Conservation (phyloP, 345 rosid genomes). For the Aquilaria yunnanensis region DNA sequence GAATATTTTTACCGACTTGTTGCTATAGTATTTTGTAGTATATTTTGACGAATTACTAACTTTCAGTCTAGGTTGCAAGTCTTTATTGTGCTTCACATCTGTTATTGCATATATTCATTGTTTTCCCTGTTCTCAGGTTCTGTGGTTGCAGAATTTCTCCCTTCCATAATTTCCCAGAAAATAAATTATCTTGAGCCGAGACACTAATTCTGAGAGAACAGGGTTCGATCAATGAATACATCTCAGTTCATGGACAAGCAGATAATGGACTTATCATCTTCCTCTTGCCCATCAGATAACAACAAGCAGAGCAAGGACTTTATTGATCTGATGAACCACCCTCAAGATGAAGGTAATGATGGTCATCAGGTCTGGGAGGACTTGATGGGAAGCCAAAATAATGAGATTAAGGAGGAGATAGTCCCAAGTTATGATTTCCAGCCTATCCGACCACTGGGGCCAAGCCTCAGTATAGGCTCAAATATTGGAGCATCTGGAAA, state of each 20-base stretch:
- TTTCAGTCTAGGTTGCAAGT: too few relatives aligned
- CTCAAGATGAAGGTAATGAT: conserved; percentile 31
- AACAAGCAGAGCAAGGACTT: conserved; percentile 27
- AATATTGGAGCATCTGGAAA: conserved; percentile 35
- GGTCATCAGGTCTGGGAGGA: conserved; percentile 14
- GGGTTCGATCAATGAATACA: conserved; percentile 43
- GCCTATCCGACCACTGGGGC: conserved; percentile 49
- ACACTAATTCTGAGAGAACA: neutral
- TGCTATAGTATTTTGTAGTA: too few relatives aligned
- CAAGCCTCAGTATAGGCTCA: conserved; percentile 31
- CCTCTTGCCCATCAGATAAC: conserved; percentile 13
- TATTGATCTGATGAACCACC: conserved; percentile 51
- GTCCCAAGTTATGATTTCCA: conserved; percentile 86
- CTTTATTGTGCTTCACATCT: too few relatives aligned
- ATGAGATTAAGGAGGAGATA: conserved; percentile 62
- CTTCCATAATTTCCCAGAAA: too few relatives aligned
- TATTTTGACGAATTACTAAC: too few relatives aligned
- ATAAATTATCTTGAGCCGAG: too few relatives aligned
- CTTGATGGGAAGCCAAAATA: conserved; percentile 11
- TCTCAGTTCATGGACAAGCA: conserved; percentile 74
- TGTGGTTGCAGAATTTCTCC: too few relatives aligned
- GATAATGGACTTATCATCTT: conserved; percentile 59
- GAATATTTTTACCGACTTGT: too few relatives aligned
- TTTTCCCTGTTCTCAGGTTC: too few relatives aligned
- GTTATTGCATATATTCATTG: too few relatives aligned